Evolutionary conservation across 1,284 basidiomycete genomes (phyloP).

Genomic region (Irpex lacteus): DNA sequence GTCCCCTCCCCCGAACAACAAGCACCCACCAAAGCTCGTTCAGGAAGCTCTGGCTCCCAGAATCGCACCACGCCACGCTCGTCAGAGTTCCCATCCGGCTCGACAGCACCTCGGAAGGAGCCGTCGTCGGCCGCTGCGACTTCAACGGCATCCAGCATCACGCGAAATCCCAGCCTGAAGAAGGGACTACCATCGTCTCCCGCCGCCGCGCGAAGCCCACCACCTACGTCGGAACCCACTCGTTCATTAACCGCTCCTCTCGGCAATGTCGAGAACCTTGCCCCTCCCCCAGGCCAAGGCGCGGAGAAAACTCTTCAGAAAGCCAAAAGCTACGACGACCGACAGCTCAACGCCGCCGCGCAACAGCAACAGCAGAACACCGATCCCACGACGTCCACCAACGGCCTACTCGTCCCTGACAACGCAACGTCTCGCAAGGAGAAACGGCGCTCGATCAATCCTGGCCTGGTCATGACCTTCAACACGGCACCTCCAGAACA

Average conservation of each 20-base stretch:
- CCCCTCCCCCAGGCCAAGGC: conserved; percentile 20
- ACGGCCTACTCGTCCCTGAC: conserved; percentile 21
- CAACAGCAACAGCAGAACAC: conserved; percentile 13
- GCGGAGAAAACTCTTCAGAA: conserved; percentile 30
- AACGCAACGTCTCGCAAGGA: conserved; percentile 30
- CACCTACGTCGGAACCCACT: conserved; percentile 16
- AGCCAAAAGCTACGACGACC: conserved; percentile 60
- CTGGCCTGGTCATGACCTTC: conserved; percentile 31
- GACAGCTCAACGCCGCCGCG: conserved; percentile 44
- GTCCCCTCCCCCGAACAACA: background rate
- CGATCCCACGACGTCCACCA: conserved; percentile 3
- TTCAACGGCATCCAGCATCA: background rate
- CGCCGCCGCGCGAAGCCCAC: background rate
- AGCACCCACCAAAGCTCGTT: background rate
- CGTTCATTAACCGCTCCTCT: conserved; percentile 21
- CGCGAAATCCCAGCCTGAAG: background rate
- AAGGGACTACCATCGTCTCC: background rate
- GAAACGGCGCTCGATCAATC: conserved; percentile 43
- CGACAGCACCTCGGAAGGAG: background rate
- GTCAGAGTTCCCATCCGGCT: conserved; percentile 4
- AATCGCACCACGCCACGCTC: conserved; percentile 3
- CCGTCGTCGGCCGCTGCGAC: background rate
- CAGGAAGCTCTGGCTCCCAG: background rate
- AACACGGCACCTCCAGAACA: conserved; percentile 24
- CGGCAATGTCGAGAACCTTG: conserved; percentile 21